Evolutionary conservation across 2,329 filamentous ascomycete species (phyloP), one percentile per base, ranked within the genome.

Genomic region (Simplicillium aogashimaense): DNA sequence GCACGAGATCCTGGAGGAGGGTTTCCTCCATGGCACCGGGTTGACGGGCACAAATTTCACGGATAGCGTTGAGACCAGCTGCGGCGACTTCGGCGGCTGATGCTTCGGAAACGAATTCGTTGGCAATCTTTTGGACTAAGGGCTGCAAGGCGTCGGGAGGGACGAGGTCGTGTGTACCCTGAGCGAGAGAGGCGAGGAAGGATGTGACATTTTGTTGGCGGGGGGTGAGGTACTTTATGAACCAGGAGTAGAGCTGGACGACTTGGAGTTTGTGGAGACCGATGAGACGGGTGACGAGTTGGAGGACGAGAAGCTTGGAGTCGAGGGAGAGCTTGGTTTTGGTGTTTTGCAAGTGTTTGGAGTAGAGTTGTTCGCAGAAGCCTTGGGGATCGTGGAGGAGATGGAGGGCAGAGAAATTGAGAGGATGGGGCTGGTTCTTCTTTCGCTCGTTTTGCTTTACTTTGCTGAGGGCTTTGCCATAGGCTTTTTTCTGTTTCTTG

Each of bases 11-110:
- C 59, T 98, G 90, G 25, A 98, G 66, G n/a, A 98, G 66, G 0
- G 89, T 95, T 48, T 97, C 89, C 38, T 80, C 88, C 85, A 98
- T 97, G 6, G 89, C 89, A n/a, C 97, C 68, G 2, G 92, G 90
- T 55, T 98, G 92, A 47, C 92, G 76, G 3, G 81, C 83, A 60
- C 90, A 95, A 18, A 98, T 86, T 56, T 98, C 92, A 38, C 92
- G 80, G 49, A 98, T 97, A 12, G 88, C 84, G 58, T 97, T 95
- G 40, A 98, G 71, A 54, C 90, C 92, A 4, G 92, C 90, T 4
- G 89, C 82, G 1, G 86, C 86, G 25, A 98, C 90, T 60, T 97
- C 89, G 3, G 85, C 76, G 1, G 92, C 89, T 0, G 89, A 81
- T 2, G 87, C 92, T 64, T 98, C 92, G 1, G 88, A 95, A 2